A percentile compares a stretch with the other conserved stretches of the same genome.
phyloP scores from a whole-genome alignment of 2,329 filamentous ascomycete genomes.

The Monilinia aucupariae region DNA sequence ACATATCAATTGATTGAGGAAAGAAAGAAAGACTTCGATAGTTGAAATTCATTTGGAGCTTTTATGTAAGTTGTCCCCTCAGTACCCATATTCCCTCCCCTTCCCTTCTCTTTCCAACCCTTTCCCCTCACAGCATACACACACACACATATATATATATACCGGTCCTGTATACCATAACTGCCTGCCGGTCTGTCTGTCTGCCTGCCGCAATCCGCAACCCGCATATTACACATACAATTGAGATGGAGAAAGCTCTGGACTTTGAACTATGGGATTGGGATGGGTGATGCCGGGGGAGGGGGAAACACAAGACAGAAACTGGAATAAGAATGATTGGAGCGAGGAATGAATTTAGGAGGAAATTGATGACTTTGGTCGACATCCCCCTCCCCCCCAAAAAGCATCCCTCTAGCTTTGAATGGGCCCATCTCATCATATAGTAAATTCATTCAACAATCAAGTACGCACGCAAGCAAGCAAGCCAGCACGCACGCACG shows the following conservation, averaged over 20 bases:
- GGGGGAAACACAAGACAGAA: not conserved
- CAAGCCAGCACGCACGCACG: no score
- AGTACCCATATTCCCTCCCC: not conserved
- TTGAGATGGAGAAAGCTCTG: not conserved
- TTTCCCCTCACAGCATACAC: not conserved
- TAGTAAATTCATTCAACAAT: not conserved
- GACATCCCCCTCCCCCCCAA: no score
- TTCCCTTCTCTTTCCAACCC: not conserved
- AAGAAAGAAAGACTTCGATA: not conserved
- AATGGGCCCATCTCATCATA: not conserved
- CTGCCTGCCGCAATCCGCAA: not conserved
- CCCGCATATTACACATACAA: not conserved
- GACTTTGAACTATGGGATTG: no score
- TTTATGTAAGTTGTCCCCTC: conserved; percentile 15
- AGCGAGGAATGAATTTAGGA: not conserved
- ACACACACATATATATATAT: not conserved
- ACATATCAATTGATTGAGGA: no score
- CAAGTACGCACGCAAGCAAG: no score
- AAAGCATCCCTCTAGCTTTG: not conserved
- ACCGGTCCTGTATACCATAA: conserved; percentile 1
- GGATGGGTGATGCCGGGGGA: not conserved
- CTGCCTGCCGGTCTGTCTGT: not conserved
- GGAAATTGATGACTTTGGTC: not conserved
- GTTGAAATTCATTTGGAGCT: not conserved
- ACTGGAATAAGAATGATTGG: not conserved